Percentiles rank a stretch among this genome's conserved stretches.
These are phyloP conservation scores for Zanthoxylum bungeanum DNA, from an alignment of 345 rosid genomes.

Conservation along the genomic window DNA sequence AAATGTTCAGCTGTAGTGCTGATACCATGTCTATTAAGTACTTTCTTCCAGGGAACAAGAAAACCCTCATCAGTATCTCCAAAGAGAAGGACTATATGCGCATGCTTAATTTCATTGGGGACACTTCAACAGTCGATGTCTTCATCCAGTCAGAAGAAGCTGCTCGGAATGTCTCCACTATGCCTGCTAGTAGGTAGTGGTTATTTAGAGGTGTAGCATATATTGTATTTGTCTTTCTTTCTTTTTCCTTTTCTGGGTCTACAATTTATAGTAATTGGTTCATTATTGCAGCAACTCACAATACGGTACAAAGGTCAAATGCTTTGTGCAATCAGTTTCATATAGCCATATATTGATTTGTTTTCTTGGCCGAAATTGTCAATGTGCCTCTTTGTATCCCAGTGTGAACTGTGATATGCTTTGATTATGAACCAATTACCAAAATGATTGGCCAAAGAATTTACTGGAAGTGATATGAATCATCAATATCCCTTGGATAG, in stretches of 20 bases:
- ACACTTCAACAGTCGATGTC: conserved; percentile 62
- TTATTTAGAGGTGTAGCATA: conserved; percentile 5
- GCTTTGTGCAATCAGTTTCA: neutral
- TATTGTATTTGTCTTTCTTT: neutral
- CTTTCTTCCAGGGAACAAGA: conserved; percentile 88
- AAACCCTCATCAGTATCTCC: conserved; percentile 81
- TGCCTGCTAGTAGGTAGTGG: conserved; percentile 74
- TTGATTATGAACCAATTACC: neutral
- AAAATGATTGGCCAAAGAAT: neutral
- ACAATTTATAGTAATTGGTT: neutral
- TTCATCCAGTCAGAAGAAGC: conserved; percentile 59
- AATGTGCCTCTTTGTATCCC: neutral
- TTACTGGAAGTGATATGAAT: conserved; percentile 1
- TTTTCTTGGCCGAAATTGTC: neutral
- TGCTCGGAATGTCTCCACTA: conserved; percentile 44
- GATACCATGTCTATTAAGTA: conserved; percentile 68
- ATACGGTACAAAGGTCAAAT: neutral
- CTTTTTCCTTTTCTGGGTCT: neutral
- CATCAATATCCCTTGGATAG: conserved; percentile 1
- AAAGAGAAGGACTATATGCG: conserved; percentile 86
- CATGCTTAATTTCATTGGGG: conserved; percentile 70
- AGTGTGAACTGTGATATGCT: neutral
- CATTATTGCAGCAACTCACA: conserved; percentile 16
- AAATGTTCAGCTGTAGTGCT: conserved; percentile 55
- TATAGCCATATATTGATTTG: neutral